Evolutionary conservation across 352 stramenopile species (phyloP).

Genomic region (Phytopythium delawarense): DNA sequence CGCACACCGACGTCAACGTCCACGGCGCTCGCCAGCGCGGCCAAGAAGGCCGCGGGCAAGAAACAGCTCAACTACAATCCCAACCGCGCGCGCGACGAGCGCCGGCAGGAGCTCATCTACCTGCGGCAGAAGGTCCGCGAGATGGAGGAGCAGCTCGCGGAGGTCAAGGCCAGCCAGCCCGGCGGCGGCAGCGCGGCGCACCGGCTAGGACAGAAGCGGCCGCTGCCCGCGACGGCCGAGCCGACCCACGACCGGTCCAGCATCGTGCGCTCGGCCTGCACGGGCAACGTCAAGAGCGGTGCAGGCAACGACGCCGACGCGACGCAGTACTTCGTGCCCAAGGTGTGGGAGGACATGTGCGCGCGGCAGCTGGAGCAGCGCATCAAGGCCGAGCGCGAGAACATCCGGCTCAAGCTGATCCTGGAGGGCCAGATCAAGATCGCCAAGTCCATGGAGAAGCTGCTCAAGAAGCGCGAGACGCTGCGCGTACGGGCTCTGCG

Average conservation of each 20-base stretch:
- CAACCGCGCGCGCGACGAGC: slow-evolving; percentile 29
- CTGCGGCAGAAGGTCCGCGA: slow-evolving; percentile 25
- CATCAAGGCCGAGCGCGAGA: slow-evolving; percentile 22
- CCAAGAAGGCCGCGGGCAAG: slow-evolving; percentile 18
- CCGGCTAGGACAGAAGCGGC: slow-evolving; percentile 13
- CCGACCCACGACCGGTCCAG: slow-evolving; percentile 9
- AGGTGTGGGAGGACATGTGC: slow-evolving; percentile 17
- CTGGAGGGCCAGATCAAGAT: slow-evolving; percentile 27
- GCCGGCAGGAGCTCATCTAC: slow-evolving; percentile 29
- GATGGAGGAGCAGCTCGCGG: slow-evolving; percentile 21
- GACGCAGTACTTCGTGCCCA: slow-evolving; percentile 5
- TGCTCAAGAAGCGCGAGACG: slow-evolving; percentile 23
- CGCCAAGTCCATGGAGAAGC: slow-evolving; percentile 22
- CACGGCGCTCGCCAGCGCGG: slow-evolving; percentile 4
- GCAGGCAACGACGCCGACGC: background rate
- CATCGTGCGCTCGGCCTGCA: slow-evolving; percentile 8
- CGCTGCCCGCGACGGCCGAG: slow-evolving; percentile 8
- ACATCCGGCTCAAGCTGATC: slow-evolving; percentile 21
- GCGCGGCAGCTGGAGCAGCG: slow-evolving; percentile 20
- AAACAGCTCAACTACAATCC: slow-evolving; percentile 15
- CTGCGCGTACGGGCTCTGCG: background rate
- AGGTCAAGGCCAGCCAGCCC: slow-evolving; percentile 15
- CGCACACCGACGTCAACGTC: background rate
- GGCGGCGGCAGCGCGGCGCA: slow-evolving; percentile 7
- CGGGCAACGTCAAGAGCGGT: slow-evolving; percentile 8